Base-by-base conservation (phyloP, 257 asterid genomes). In the Jasminum sambac region DNA sequence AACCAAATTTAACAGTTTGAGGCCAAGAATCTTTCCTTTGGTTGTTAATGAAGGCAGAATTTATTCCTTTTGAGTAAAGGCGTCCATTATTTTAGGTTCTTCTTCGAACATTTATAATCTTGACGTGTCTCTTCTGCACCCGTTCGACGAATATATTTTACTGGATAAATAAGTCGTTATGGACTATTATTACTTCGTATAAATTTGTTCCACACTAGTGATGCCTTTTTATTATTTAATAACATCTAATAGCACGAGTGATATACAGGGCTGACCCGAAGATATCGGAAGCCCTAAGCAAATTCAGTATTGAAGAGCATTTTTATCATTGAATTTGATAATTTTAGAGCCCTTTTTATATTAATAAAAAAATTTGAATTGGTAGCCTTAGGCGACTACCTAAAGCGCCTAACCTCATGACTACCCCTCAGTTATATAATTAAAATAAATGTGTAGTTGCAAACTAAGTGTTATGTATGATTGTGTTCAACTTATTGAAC, bases 1-100 rank as follows among this genome's bases (percentile, higher is more conserved):
- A 30, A 30, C 64, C 69, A 67, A 74, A 66, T 46, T 62, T 39
- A 66, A 66, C 77, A 66, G 42, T 72, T 72, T 30, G 67, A 71
- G 76, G 76, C 60, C 76, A 77, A 59, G 86, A 79, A 81, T 81
- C 84, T 81, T 67, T 79, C 70, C 84, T 84, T 84, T 77, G 83
- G 67, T 82, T 79, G 77, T 67, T 67, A 75, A 79, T 64, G 68
- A 84, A 84, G 89, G 77, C 77, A 84, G 81, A 79, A 77, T 69
- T 69, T 77, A 68, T 81, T 79, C 86, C 78, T 62, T 76, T 63
- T 5, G 67, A 63, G 34, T 55, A 55, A 55, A 55, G 62, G 36
- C 21, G 62, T 25, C 2, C 36, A 7, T 55, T 55, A 11, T 23
- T 55, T 55, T 5, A 10, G 62, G 62, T 55, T 21, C n/a, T 55